These are phyloP conservation scores for Penicillium canariense DNA, from an alignment of 495 filamentous ascomycete genomes.

Conservation along the genomic window DNA sequence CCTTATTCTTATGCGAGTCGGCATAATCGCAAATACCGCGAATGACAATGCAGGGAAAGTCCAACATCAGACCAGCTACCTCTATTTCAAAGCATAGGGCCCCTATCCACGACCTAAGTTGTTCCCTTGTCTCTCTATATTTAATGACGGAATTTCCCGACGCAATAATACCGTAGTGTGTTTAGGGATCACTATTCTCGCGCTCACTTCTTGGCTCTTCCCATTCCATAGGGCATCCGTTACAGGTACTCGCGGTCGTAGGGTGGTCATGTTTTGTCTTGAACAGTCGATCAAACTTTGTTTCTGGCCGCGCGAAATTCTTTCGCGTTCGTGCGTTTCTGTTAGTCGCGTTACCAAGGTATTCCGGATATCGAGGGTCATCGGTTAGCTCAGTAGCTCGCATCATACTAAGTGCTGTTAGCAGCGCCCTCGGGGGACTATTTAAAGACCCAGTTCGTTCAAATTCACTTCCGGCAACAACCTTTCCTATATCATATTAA, in stretches of 20 bases:
- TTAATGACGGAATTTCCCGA: slow-evolving; percentile 37
- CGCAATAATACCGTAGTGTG: slow-evolving; percentile 39
- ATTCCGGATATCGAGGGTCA: slow-evolving; percentile 13
- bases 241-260: background rate
- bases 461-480: slow-evolving; percentile 32
- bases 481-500: slow-evolving; percentile 13
- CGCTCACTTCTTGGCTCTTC: background rate
- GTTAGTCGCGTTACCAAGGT: slow-evolving; percentile 13
- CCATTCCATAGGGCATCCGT: background rate
- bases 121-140: slow-evolving; percentile 4
- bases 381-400: slow-evolving; percentile 20
- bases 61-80: slow-evolving; percentile 25
- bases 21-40: slow-evolving; percentile 36
- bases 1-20: slow-evolving; percentile 36
- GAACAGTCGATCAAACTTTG: background rate
- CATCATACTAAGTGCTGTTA: slow-evolving; percentile 24
- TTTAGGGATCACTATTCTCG: slow-evolving; percentile 1
- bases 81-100: slow-evolving; percentile 38
- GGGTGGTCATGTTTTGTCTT: background rate
- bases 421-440: slow-evolving; percentile 26
- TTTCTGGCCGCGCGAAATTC: background rate
- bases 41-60: slow-evolving; percentile 33
- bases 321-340: slow-evolving; percentile 20
- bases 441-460: slow-evolving; percentile 34
- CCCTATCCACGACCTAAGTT: background rate